Evolutionary conservation across 192 early-diverging fungal species (phyloP), one percentile per base, ranked within the genome.

Genomic region (Coemansia sp.): DNA sequence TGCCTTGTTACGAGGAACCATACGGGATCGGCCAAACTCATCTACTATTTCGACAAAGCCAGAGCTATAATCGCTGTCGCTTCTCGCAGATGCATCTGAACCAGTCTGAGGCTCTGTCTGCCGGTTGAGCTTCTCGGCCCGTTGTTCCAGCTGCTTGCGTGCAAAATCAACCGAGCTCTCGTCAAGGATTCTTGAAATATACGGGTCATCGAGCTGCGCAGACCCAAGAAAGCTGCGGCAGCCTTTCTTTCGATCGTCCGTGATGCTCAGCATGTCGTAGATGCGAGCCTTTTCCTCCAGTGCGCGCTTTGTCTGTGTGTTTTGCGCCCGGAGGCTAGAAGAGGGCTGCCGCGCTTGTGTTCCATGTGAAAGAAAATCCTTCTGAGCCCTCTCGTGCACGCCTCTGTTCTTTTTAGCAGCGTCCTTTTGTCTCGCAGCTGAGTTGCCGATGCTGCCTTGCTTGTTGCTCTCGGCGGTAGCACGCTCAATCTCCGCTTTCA

Each of bases 151-250:
- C 50, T 63, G 64, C 48, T 66, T 68, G 62, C 62, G 41, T 14
- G 61, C 65, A 75, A 81, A 81, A 49, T 81, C 78, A 23, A 81
- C 73, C 14, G 78, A 63, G 69, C 69, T 68, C 53, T 81, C 73
- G 3, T 75, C 73, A 0, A 81, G 62, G 36, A 81, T 81, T 43
- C 48, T 50, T 15, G 53, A 42, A 17, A 78, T 68, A 11, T 50
- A 62, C 6, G 59, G 33, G 15, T 66, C 76, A 35, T 66, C 76
- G 20, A 78, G 55, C 20, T 59, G 59, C 9, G 43, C 64, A 17
- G 29, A 35, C 15, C 55, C 13, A 25, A 57, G 34, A 17, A 57
- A 25, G 59, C 3, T n/a, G 40, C n/a, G 15, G 49, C 52, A 11
- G 29, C 20, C 17, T 3, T 34, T 25, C 9, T 52, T 52, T 22